Base-by-base conservation (phyloP, 1,139 yeast genomes). In the Candida tetrigidarum region DNA sequence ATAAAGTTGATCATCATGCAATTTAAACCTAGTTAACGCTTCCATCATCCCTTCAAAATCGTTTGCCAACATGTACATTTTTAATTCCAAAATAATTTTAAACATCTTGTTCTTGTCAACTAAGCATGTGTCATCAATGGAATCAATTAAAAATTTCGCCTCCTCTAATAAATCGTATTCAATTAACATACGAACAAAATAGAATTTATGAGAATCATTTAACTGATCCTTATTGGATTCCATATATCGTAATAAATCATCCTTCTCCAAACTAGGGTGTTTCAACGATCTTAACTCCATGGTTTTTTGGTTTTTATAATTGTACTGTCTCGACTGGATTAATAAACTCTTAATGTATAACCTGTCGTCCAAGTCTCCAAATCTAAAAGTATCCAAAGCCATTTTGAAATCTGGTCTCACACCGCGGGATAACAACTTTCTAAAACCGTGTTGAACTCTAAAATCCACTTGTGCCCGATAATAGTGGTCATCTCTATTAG, bases 381-480 rank as follows among this genome's bases (percentile, higher is more conserved):
- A 37, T 12, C 45, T 22, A 47, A 69, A 69, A 0, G 77, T 70
- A 30, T 60, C 63, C 44, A 65, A 63, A 4, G 73, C 51, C 8
- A 69, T 46, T 9, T 49, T 46, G 38, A 58, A 54, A 48, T 73
- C 76, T 0, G 78, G 78, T 33, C 60, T 56, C 4, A 72, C 62
- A 0, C 78, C 78, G 43, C 59, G 59, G 15, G 62, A 52, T 28
- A 70, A 43, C 8, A 74, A 47, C 15, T 66, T 72, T 8, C 53
- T 52, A 42, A 74, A 69, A 8, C 78, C 80, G 38, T 59, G 55
- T 16, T 60, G 58, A 29, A 70, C 53, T 30, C 78, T 52, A 49
- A 64, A 71, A 25, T 60, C 60, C 1, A 69, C 55, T 45, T 73
- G 77, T 8, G 52, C 56, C 23, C 14, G 26, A 23, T 36, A 27